Percentiles rank a stretch among this genome's conserved stretches.
Evolutionary conservation across 164 flowering plant genomes (phyloP).

Genomic region (Umbellularia californica): DNA sequence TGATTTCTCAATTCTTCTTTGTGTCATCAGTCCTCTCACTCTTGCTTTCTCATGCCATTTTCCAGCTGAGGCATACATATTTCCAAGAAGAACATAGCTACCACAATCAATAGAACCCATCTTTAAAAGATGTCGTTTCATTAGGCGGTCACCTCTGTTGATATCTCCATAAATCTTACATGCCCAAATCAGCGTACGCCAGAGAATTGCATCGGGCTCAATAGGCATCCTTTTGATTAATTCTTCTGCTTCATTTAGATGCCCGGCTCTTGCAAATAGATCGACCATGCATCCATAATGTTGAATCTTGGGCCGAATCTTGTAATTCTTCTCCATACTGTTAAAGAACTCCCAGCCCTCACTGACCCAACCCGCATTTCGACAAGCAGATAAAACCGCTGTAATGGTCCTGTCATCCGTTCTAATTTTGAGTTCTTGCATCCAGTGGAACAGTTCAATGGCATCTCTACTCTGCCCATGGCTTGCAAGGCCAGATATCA

Average conservation of each 20-base stretch:
- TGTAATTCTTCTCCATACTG: conserved; percentile 27
- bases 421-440: conserved; percentile 20
- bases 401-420: conserved; percentile 45
- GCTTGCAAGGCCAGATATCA: conserved; percentile 42
- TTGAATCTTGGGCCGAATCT: conserved; percentile 37
- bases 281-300: conserved; percentile 54
- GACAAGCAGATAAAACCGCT: conserved; percentile 47
- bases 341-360: conserved; percentile 25
- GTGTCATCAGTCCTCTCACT: conserved; percentile 33
- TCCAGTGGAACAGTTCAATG: conserved; percentile 24
- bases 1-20: conserved; percentile 34
- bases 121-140: conserved; percentile 26
- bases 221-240: conserved; percentile 40
- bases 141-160: conserved; percentile 26
- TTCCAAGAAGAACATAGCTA: conserved; percentile 36
- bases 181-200: conserved; percentile 44
- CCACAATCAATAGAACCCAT: conserved; percentile 27
- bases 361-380: conserved; percentile 36
- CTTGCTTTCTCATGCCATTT: conserved; percentile 45
- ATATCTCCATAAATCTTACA: conserved; percentile 37
- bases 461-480: conserved; percentile 42
- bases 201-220: conserved; percentile 37
- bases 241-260: conserved; percentile 37
- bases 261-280: conserved; percentile 42
- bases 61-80: conserved; percentile 41